Evolutionary conservation across 208 protist species (phyloP).

Genomic region (Trichomonas tenax): DNA sequence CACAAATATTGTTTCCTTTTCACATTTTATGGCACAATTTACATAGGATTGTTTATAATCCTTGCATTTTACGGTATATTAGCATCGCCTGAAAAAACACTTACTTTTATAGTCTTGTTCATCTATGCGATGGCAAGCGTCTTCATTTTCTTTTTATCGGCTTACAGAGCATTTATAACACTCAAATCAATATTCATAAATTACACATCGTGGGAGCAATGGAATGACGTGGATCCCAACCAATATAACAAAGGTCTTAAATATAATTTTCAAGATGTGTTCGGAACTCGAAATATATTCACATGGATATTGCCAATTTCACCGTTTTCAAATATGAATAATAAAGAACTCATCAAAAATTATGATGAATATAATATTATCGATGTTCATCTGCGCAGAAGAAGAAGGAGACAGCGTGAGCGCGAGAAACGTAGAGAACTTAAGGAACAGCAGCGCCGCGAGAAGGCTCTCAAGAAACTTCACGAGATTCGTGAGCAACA

Average conservation of each 20-base stretch:
- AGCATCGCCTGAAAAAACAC: background rate
- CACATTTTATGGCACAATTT: background rate
- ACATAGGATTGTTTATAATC: background rate
- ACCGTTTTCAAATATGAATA: background rate
- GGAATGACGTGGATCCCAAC: background rate
- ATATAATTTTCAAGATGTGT: background rate
- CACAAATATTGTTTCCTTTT: slow-evolving; percentile 8
- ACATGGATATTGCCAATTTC: background rate
- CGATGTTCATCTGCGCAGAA: background rate
- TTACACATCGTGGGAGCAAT: background rate
- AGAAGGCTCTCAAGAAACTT: background rate
- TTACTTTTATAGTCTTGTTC: background rate
- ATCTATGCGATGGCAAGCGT: background rate
- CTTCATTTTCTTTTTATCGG: background rate
- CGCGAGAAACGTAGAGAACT: background rate
- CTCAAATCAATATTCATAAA: background rate
- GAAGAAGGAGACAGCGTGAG: background rate
- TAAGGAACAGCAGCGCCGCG: background rate
- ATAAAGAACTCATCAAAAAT: background rate
- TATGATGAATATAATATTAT: background rate
- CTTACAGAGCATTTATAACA: background rate
- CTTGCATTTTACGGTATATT: background rate
- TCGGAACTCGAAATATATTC: background rate
- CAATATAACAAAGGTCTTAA: background rate
- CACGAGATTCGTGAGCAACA: background rate